Conservation (phyloP, 768 basidiomycete genomes). For the Zangia roseola region DNA sequence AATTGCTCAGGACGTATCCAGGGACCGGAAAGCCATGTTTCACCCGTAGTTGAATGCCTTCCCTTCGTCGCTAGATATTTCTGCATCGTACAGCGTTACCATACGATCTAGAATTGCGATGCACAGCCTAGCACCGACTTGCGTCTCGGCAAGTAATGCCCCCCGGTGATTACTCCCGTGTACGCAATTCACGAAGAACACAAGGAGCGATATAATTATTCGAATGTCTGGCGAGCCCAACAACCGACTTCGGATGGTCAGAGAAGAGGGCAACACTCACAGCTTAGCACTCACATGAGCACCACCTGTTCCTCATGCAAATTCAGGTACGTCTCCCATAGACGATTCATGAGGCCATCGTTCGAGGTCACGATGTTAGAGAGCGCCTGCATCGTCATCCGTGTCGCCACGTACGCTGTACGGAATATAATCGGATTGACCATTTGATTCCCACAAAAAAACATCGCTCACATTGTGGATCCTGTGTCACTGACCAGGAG, state of each 20-base stretch:
- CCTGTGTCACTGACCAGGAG: slow-evolving; percentile 69
- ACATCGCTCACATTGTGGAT: slow-evolving; percentile 49
- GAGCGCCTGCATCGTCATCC: slow-evolving; percentile 72
- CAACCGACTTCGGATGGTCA: slow-evolving; percentile 43
- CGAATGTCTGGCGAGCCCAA: slow-evolving; percentile 64
- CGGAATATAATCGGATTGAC: not conserved
- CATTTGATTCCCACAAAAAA: slow-evolving; percentile 1
- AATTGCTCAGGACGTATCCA: slow-evolving; percentile 11
- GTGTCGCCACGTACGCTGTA: slow-evolving; percentile 60
- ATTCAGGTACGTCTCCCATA: slow-evolving; percentile 66
- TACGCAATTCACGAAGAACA: slow-evolving; percentile 73
- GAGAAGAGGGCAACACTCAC: slow-evolving; percentile 2
- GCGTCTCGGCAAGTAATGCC: slow-evolving; percentile 49
- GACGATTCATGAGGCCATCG: slow-evolving; percentile 47
- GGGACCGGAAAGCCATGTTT: slow-evolving; percentile 10
- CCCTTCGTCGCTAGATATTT: slow-evolving; percentile 61
- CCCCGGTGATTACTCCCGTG: slow-evolving; percentile 54
- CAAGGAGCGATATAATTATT: slow-evolving; percentile 58
- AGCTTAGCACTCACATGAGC: slow-evolving; percentile 56
- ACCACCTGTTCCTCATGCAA: slow-evolving; percentile 73
- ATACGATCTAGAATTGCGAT: slow-evolving; percentile 69
- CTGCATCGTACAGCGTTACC: slow-evolving; percentile 65
- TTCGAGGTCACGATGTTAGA: slow-evolving; percentile 85
- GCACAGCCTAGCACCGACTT: slow-evolving; percentile 63
- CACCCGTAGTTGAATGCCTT: slow-evolving; percentile 79